Percentiles rank a stretch among this genome's conserved stretches.
Evolutionary conservation across 371 early-diverging fungal genomes (phyloP).

Genomic region (Paraphysoderma sedebokerense): DNA sequence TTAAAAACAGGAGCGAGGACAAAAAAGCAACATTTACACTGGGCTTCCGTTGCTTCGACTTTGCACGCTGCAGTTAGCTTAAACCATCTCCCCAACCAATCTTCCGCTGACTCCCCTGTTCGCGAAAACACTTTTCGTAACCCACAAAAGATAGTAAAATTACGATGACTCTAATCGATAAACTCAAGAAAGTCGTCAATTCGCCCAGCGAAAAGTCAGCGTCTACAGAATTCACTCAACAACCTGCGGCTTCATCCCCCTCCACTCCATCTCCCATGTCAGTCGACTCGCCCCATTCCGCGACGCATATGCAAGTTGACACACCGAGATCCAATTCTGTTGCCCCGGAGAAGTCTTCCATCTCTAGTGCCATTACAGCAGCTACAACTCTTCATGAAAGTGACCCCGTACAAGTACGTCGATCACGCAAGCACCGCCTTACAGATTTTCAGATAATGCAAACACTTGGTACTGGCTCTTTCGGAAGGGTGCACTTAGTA

Average conservation of each 20-base stretch:
- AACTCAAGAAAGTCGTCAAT: neutral
- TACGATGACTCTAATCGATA: slow-evolving; percentile 1
- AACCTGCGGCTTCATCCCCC: neutral
- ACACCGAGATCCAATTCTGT: neutral
- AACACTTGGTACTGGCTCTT: slow-evolving; percentile 83
- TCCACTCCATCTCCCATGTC: neutral
- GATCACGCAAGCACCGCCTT: slow-evolving; percentile 14
- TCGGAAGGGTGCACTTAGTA: slow-evolving; percentile 75
- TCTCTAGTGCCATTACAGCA: neutral
- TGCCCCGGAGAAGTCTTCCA: neutral
- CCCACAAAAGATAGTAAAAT: no score
- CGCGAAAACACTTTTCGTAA: no score
- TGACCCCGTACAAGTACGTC: slow-evolving; percentile 7
- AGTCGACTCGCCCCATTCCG: neutral
- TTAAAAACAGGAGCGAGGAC: no score
- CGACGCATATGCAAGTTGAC: neutral
- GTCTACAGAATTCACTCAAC: no score
- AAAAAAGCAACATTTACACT: no score
- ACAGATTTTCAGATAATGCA: slow-evolving; percentile 35
- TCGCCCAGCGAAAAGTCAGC: neutral
- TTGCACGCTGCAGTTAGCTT: no score
- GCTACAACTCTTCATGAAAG: neutral
- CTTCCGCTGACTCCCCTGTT: no score
- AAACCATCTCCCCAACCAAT: no score
- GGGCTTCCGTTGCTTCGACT: no score